phyloP scores from a whole-genome alignment of 768 basidiomycete genomes.

The Lactarius pseudohatsudake region DNA sequence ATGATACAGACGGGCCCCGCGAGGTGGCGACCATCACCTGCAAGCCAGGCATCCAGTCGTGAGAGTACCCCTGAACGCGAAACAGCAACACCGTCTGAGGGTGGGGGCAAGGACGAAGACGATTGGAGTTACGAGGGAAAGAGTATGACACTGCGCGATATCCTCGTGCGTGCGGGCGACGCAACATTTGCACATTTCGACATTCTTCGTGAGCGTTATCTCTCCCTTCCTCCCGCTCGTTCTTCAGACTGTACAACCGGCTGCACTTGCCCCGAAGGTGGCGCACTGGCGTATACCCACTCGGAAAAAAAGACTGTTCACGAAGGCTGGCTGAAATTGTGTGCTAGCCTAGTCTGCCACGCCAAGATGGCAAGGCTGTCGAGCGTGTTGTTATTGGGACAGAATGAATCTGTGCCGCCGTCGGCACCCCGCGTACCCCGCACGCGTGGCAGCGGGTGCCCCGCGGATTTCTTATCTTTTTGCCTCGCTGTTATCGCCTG shows the following conservation, averaged over 20 bases:
- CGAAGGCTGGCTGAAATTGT: conserved; percentile 1
- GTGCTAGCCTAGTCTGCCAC: conserved; percentile 14
- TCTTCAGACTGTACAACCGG: background rate
- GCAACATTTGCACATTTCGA: conserved; percentile 38
- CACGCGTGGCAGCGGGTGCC: conserved; percentile 19
- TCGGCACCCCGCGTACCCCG: conserved; percentile 26
- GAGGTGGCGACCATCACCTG: conserved; percentile 13
- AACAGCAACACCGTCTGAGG: conserved; percentile 11
- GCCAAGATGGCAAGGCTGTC: conserved; percentile 26
- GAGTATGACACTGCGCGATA: conserved; percentile 51
- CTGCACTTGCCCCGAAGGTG: conserved; percentile 16
- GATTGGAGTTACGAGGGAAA: conserved; percentile 41
- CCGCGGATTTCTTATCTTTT: conserved; percentile 17
- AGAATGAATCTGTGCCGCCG: conserved; percentile 1
- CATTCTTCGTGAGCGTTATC: conserved; percentile 37
- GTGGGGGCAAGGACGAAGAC: conserved; percentile 29
- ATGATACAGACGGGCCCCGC: conserved; percentile 17
- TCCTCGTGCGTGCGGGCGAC: conserved; percentile 42
- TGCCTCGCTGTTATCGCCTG: conserved; percentile 13
- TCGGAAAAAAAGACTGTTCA: conserved; percentile 1
- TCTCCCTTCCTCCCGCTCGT: background rate
- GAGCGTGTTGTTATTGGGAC: conserved; percentile 12
- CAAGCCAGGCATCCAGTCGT: conserved; percentile 19
- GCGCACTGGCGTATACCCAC: background rate
- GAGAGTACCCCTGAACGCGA: conserved; percentile 26